Percentiles rank a stretch among this genome's conserved stretches.
phyloP scores from a whole-genome alignment of 331 rosid species.

The Rhamnella rubrinervis region DNA sequence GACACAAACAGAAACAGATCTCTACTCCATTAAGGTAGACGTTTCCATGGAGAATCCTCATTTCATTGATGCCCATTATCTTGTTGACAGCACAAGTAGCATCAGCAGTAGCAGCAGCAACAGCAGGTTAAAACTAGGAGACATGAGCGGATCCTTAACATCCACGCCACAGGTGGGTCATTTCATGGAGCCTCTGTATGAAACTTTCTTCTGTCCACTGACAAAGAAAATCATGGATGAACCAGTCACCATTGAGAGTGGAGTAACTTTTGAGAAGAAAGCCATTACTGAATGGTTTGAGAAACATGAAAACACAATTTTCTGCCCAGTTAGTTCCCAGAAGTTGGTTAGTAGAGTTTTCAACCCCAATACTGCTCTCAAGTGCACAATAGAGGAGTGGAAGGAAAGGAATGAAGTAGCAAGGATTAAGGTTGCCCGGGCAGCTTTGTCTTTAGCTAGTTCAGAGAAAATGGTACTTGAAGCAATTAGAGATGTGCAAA shows the following conservation, averaged over 20 bases:
- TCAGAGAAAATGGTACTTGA: constrained; percentile 48
- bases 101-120: not conserved
- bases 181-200: constrained; percentile 41
- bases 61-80: constrained; percentile 7
- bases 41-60: constrained; percentile 19
- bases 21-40: constrained; percentile 38
- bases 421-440: constrained; percentile 33
- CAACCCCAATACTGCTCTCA: constrained; percentile 39
- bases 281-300: constrained; percentile 45
- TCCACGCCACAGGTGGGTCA: constrained; percentile 21
- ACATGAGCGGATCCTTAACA: constrained; percentile 4
- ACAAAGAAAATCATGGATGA: constrained; percentile 44
- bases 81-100: not conserved
- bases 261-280: constrained; percentile 41
- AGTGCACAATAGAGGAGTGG: constrained; percentile 44
- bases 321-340: constrained; percentile 38
- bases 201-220: constrained; percentile 48
- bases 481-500: constrained; percentile 38
- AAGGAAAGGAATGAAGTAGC: constrained; percentile 47
- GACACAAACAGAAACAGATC: constrained; percentile 30
- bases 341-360: constrained; percentile 30
- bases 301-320: constrained; percentile 7
- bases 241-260: constrained; percentile 45
- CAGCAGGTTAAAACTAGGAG: constrained; percentile 13
- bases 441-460: constrained; percentile 46